Base-by-base conservation (phyloP, 768 basidiomycete genomes). In the Hygrophoropsis aurantiaca region DNA sequence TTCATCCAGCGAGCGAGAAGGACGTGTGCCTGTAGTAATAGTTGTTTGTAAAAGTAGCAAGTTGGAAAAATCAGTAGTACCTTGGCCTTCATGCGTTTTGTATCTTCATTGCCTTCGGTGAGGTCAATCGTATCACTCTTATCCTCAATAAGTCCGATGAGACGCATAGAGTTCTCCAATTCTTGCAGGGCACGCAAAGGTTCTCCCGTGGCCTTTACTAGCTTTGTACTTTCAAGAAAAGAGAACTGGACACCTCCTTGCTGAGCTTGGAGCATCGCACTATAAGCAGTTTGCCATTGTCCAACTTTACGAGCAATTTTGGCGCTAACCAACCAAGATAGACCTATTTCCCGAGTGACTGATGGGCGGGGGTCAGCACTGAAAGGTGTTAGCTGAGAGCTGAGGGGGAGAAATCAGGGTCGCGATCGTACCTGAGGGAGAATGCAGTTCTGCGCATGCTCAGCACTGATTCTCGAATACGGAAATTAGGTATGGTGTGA, bases 261-360 rank as follows among this genome's bases (percentile, higher is more conserved):
- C 46, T 84, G 80, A 0, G 94, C 92, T 67, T 99, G 97, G 0
- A 99, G 76, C 53, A 89, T 82, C 5, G 97, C 94, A 58, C 90
- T 97, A 62, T 98, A 99, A 2, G 97, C 93, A 0, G 95, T 97
- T 69, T 97, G 95, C 75, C 82, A 85, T 62, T 98, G 94, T 0
- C 91, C 88, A 3, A 94, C 90, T 62, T 97, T 99, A 26, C 97
- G 75, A 26, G 97, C 97, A 46, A 94, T 93, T 63, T 94, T 97
- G n/a, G 94, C 87, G 50, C 87, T 97, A 21, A 81, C 74, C 11
- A 98, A 77, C 97, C 97, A 99, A 1, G 91, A 84, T 39, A 79
- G 77, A 3, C 92, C 87, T 30, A 94, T 84, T 55, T 87, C 84
- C 11, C 68, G 68, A 26, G 62, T 72, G n/a, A 80, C 65, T 33